Base-by-base conservation (phyloP, 345 rosid species). In the Angophora floribunda region DNA sequence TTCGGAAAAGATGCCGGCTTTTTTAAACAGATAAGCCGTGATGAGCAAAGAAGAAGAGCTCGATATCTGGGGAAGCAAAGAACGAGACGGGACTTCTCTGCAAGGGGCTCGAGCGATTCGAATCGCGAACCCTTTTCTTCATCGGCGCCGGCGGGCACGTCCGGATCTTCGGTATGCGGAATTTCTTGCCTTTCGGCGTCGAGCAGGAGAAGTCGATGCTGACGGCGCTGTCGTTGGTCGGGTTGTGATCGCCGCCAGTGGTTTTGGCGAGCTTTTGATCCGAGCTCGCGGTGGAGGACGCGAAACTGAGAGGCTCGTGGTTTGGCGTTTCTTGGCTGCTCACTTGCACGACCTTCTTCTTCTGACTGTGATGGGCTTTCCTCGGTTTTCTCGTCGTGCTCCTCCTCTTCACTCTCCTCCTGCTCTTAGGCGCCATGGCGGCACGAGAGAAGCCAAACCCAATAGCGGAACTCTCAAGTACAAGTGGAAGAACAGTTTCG, bases 61-160 rank as follows among this genome's bases (percentile, higher is more conserved):
- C 87, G 52, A 88, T 49, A 16, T 88, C 89, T 44, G 61, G 82
- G 78, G 86, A 78, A 67, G 79, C 50, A 51, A 88, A 57, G 57
- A 88, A 88, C 28, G 82, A 50, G 75, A 57, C 45, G 13, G 78
- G 80, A 45, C 89, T 88, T 44, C 82, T 88, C 70, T 49, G 26
- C 86, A 53, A 88, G 70, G 44, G 17, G 28, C 87, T 45, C 82
- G 50, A 75, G 45, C 53, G 59, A 30, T 49, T 44, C n/a, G 82
- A 63, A 19, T 30, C 84, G 50, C 28, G 28, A 28, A 52, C 65
- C 86, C 90, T 86, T 10, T 44, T 52, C 87, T 86, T 88, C 88
- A 41, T 67, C 47, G 90, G 90, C 28, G 90, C 90, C 7, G 90
- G 90, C 5, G 90, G 90, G 87, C 90, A 88, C 16, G 87, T 88